phyloP scores from a whole-genome alignment of 345 rosid genomes.

The Sisymbrium irio region DNA sequence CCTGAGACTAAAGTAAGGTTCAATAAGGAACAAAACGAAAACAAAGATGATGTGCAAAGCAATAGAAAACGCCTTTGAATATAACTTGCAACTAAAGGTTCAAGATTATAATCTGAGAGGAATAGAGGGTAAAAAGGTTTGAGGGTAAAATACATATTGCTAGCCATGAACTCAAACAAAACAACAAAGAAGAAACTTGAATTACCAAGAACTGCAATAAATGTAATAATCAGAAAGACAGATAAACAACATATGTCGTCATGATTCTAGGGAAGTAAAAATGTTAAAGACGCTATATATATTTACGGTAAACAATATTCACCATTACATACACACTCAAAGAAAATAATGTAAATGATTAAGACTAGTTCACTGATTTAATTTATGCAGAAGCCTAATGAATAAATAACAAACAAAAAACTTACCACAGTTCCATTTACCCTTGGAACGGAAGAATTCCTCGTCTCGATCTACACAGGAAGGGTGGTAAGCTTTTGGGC shows the following conservation, averaged over 20 bases:
- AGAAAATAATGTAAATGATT: not conserved
- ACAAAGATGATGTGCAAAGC: constrained; percentile 12
- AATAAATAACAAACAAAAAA: constrained; percentile 13
- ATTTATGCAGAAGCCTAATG: constrained; percentile 5
- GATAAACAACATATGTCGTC: constrained; percentile 1
- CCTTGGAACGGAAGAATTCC: constrained; percentile 79
- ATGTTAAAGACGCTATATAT: constrained; percentile 1
- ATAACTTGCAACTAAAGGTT: constrained; percentile 9
- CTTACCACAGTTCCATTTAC: constrained; percentile 98
- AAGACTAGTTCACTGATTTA: constrained; percentile 13
- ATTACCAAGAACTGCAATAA: not conserved
- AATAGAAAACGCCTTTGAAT: constrained; percentile 1
- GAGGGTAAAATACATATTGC: constrained; percentile 14
- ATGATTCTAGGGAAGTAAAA: constrained; percentile 14
- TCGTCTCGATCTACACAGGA: constrained; percentile 90
- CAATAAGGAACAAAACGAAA: constrained; percentile 9
- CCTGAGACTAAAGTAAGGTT: constrained; percentile 21
- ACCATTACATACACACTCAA: constrained; percentile 8
- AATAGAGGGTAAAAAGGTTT: not conserved
- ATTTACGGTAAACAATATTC: not conserved
- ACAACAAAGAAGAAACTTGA: not conserved
- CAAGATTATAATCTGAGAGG: not conserved
- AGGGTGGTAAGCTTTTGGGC: constrained; percentile 98
- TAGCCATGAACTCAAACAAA: constrained; percentile 23
- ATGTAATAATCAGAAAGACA: not conserved